Conservation (phyloP, 805 yeast species). For the Trichomonascus vanleenenianus region DNA sequence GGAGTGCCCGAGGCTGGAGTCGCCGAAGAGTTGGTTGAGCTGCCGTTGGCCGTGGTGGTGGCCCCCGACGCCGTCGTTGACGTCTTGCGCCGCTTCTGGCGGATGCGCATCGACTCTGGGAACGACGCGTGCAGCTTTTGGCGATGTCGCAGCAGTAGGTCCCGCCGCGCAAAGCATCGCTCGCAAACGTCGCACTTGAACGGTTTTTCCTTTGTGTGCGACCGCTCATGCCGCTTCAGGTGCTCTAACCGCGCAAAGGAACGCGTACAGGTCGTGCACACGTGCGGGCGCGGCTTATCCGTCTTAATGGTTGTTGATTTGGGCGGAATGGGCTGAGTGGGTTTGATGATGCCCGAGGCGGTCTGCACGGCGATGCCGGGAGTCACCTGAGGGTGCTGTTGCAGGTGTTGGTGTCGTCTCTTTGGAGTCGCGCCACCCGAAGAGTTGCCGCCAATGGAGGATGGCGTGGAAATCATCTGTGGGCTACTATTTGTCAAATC, state of each 20-base stretch:
- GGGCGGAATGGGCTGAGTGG: constrained; percentile 68
- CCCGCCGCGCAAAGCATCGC: constrained; percentile 85
- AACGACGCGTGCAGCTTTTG: constrained; percentile 68
- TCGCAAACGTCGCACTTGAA: constrained; percentile 96
- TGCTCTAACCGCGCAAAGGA: constrained; percentile 96
- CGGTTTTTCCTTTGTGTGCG: constrained; percentile 94
- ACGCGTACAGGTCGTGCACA: constrained; percentile 84
- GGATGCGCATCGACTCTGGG: constrained; percentile 20
- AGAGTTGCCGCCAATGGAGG: background rate
- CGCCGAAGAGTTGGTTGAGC: background rate
- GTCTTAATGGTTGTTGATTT: constrained; percentile 79
- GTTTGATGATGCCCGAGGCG: constrained; percentile 6
- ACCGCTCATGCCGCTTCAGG: constrained; percentile 84
- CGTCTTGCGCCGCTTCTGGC: constrained; percentile 5
- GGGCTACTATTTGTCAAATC: no score
- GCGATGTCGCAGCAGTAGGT: constrained; percentile 72
- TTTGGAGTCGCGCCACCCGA: background rate
- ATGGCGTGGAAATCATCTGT: background rate
- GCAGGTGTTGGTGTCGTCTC: background rate
- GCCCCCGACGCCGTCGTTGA: background rate
- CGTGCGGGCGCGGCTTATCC: constrained; percentile 89
- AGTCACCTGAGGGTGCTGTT: constrained; percentile 1
- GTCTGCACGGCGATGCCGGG: background rate
- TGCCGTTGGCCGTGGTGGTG: background rate
- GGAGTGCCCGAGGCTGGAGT: no score